Evolutionary conservation across 768 basidiomycete genomes (phyloP), one percentile per base, ranked within the genome.

Genomic region (Panaeolus cyanescens): DNA sequence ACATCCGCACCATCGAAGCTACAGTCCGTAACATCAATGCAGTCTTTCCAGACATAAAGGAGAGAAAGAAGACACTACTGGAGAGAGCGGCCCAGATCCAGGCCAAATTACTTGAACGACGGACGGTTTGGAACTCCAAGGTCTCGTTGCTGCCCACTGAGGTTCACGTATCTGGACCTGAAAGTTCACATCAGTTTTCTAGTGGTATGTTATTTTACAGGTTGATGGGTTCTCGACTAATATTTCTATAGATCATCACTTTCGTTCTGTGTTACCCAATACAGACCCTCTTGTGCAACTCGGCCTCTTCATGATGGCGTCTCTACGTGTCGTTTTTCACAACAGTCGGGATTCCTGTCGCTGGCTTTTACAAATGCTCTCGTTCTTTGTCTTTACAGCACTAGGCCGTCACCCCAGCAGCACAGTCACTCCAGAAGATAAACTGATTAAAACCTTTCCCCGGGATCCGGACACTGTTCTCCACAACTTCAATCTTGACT

Each of bases 381-480:
- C n/a, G n/a, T n/a, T n/a, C n/a, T n/a, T n/a, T n/a, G n/a, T n/a
- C n/a, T n/a, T n/a, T n/a, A n/a, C n/a, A n/a, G n/a, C n/a, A n/a
- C n/a, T n/a, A n/a, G n/a, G n/a, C n/a, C n/a, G n/a, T n/a, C n/a
- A n/a, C n/a, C n/a, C n/a, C n/a, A n/a, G n/a, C n/a, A n/a, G n/a
- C n/a, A n/a, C n/a, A n/a, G n/a, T n/a, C n/a, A n/a, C n/a, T n/a
- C n/a, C n/a, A n/a, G n/a, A n/a, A n/a, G n/a, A n/a, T n/a, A n/a
- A n/a, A n/a, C n/a, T n/a, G n/a, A n/a, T n/a, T n/a, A n/a, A n/a
- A n/a, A n/a, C n/a, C n/a, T n/a, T n/a, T n/a, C n/a, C n/a, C n/a
- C n/a, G n/a, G n/a, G n/a, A n/a, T n/a, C n/a, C n/a, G n/a, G 59
- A 60, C 22, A 33, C 62, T 28, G 59, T 63, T 19, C 20, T 63